Percentiles rank a stretch among this genome's conserved stretches.
Conservation (phyloP, 2,329 filamentous ascomycete species). For the Exophiala sideris region DNA sequence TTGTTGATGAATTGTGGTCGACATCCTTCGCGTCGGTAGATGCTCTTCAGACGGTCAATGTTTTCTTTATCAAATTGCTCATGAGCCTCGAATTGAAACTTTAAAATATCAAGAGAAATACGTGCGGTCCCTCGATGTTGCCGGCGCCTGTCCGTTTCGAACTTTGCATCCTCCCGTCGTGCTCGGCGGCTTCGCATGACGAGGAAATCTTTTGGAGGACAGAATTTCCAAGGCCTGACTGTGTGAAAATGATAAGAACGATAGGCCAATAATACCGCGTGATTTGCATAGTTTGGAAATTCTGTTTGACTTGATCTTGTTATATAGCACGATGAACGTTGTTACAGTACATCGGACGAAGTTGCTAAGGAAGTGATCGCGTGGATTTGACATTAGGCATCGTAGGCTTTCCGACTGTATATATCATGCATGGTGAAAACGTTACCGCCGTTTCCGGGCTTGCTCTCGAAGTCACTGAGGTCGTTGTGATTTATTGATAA, state of each 20-base stretch:
- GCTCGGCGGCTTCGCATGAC: neutral
- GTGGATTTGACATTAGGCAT: too few species aligned
- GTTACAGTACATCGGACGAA: neutral
- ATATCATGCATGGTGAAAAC: too few species aligned
- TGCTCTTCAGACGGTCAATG: neutral
- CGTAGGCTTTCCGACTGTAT: neutral
- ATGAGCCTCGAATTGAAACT: neutral
- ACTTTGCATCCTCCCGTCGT: neutral
- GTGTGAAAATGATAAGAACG: neutral
- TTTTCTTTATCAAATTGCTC: neutral
- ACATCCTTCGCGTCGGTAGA: slow-evolving; percentile 1
- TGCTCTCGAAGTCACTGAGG: too few species aligned
- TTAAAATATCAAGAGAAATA: neutral
- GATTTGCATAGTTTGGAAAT: neutral
- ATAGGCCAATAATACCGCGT: neutral
- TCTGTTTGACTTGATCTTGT: neutral
- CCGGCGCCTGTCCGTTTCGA: neutral
- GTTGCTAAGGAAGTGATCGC: neutral
- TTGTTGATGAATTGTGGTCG: slow-evolving; percentile 29
- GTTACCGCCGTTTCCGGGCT: too few species aligned
- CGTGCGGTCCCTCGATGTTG: neutral
- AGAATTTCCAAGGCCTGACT: neutral
- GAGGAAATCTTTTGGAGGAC: neutral
- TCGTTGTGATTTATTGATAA: neutral
- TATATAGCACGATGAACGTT: neutral